These are phyloP conservation scores for Limonium bicolor DNA, from an alignment of 148 eudicot species.

Conservation along the genomic window DNA sequence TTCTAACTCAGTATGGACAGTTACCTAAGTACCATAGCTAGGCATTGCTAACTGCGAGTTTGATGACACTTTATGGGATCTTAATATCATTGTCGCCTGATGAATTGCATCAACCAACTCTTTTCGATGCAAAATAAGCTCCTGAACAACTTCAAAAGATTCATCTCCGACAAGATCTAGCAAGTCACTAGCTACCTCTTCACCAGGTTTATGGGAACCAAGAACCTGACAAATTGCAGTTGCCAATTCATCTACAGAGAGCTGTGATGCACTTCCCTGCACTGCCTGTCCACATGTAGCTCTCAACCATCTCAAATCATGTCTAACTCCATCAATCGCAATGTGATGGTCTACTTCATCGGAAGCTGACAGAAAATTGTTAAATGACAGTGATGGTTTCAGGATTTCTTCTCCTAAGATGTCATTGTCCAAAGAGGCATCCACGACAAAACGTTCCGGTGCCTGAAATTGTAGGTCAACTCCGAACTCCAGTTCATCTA, in stretches of 20 bases:
- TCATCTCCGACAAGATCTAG: constrained; percentile 92
- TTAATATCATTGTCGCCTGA: constrained; percentile 51
- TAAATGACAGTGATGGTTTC: constrained; percentile 31
- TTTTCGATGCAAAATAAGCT: constrained; percentile 88
- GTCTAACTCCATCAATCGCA: constrained; percentile 19
- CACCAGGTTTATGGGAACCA: constrained; percentile 89
- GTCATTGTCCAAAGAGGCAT: constrained; percentile 50
- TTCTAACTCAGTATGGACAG: constrained; percentile 83
- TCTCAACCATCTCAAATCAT: constrained; percentile 79
- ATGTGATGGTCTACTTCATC: constrained; percentile 26
- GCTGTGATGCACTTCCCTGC: constrained; percentile 57
- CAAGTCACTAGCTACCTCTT: constrained; percentile 97
- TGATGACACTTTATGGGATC: constrained; percentile 53
- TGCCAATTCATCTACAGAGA: constrained; percentile 88
- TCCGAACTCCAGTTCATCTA: constrained; percentile 62
- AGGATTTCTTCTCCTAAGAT: constrained; percentile 24
- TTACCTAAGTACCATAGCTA: constrained; percentile 97
- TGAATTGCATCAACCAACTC: constrained; percentile 68
- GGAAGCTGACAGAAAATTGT: constrained; percentile 20
- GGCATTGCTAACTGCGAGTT: constrained; percentile 69
- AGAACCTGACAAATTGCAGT: constrained; percentile 84
- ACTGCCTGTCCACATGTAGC: constrained; percentile 60
- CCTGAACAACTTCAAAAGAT: constrained; percentile 87
- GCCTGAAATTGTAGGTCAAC: constrained; percentile 51
- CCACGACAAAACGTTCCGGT: constrained; percentile 70